Base-by-base conservation (phyloP, 129 eudicot species). In the Sambucus nigra region DNA sequence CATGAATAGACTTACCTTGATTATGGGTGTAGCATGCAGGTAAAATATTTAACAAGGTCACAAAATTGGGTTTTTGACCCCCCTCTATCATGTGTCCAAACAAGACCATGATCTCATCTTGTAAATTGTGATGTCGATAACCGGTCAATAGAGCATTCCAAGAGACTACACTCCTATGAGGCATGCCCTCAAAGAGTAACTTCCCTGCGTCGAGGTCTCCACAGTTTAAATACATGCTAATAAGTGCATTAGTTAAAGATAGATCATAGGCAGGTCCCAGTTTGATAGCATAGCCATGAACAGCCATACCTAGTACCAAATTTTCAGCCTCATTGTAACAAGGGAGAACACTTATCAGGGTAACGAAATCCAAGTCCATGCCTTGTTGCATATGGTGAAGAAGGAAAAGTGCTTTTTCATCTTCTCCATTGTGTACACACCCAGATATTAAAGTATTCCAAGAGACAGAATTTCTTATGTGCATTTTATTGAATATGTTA, bases 111-210 rank as follows among this genome's bases (percentile, higher is more conserved):
- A 57, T 63, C 55, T 77, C 84, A 31, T 59, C 51, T 35, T 44
- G 73, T 55, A 63, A 45, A 33, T 26, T 23, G 25, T 61, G 73
- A 47, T 59, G 21, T 17, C 66, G 66, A 57, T 49, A 81, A 54
- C 81, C 81, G 1, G 81, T 73, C 28, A 81, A 16, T 57, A 73
- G 48, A 58, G 81, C 80, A 64, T 81, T 81, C 91, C 91, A 81
- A 47, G 91, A 73, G 50, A 81, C 69, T 39, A 81, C 69, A 38
- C 44, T 61, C 60, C 64, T 66, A 9, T 9, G 2, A 8, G 41
- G 57, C 75, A 73, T 68, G 21, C 39, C 54, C 27, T 70, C 46
- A 46, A 73, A 81, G 6, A 73, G 22, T 25, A 63, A 39, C 28
- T 31, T 56, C 22, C 73, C 81, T 0, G 64, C 14, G 32, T 53